A percentile compares a stretch with the other conserved stretches of the same genome.
Evolutionary conservation across 352 stramenopile genomes (phyloP).

Genomic region (Globisporangium yorkense): DNA sequence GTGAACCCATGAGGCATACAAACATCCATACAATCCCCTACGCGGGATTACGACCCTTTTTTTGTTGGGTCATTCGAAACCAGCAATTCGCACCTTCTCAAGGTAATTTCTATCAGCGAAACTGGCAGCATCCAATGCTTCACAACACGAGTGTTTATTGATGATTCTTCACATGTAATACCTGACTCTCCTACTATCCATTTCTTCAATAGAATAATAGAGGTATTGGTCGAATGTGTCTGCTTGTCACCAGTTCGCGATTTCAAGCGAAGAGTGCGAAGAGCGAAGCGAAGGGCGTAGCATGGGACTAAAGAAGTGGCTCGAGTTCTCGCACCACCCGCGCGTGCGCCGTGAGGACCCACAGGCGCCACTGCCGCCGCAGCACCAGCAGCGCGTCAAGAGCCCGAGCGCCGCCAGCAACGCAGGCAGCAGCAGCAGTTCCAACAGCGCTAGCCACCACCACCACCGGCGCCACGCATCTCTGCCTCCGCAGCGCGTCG

Average conservation of each 20-base stretch:
- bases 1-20: neutral
- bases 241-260: neutral
- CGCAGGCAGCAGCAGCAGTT: conserved; percentile 2
- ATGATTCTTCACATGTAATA: no score
- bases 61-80: neutral
- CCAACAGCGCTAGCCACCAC: neutral
- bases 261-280: neutral
- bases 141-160: neutral
- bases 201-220: no score
- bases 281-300: no score
- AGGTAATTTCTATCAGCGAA: neutral
- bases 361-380: neutral
- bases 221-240: neutral
- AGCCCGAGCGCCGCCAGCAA: conserved; percentile 4
- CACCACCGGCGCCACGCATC: conserved; percentile 9
- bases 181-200: no score
- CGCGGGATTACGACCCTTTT: neutral
- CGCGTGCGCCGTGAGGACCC: neutral
- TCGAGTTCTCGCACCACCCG: conserved; percentile 31
- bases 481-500: neutral
- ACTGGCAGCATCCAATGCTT: neutral
- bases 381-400: conserved; percentile 2
- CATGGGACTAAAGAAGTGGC: conserved; percentile 68
- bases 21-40: neutral
- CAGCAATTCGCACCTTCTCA: neutral